Evolutionary conservation across 495 filamentous ascomycete species (phyloP).

Genomic region (Penicillium flavigenum): DNA sequence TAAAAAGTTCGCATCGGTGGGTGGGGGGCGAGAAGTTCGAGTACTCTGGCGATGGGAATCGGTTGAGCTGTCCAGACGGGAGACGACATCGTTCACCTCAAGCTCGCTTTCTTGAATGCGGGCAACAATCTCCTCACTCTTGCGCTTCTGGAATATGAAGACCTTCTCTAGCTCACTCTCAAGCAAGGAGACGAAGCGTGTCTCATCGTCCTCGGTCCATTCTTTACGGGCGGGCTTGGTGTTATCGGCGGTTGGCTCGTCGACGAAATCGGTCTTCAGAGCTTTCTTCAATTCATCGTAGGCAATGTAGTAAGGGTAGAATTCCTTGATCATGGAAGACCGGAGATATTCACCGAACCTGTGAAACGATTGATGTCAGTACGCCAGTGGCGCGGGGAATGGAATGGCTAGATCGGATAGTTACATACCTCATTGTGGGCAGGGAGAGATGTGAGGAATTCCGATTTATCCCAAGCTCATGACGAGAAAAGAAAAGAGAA

Average conservation of each 20-base stretch:
- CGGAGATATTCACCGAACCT: conserved; percentile 98
- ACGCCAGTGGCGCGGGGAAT: conserved; percentile 9
- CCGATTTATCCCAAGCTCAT: conserved; percentile 20
- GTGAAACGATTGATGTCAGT: conserved; percentile 38
- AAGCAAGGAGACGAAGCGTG: conserved; percentile 78
- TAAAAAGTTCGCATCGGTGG: conserved; percentile 87
- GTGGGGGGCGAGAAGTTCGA: conserved; percentile 33
- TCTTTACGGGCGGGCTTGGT: conserved; percentile 57
- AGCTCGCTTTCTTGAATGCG: conserved; percentile 82
- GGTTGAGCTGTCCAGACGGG: conserved; percentile 54
- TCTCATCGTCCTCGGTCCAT: conserved; percentile 94
- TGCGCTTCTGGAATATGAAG: conserved; percentile 92
- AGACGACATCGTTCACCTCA: conserved; percentile 85
- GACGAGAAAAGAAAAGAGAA: conserved; percentile 12
- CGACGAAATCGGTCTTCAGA: conserved; percentile 71
- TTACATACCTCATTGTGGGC: conserved; percentile 33
- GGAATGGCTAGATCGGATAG: neutral
- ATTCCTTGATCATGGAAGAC: conserved; percentile 90
- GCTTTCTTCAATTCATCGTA: conserved; percentile 91
- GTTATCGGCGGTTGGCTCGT: conserved; percentile 52
- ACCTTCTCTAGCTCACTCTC: conserved; percentile 95
- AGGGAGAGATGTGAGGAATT: conserved; percentile 1
- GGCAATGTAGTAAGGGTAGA: conserved; percentile 94
- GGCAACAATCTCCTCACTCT: conserved; percentile 88
- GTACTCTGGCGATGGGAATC: conserved; percentile 25